Base-by-base conservation (phyloP, 208 protist genomes). In the Leptomonas pyrrhocoris region DNA sequence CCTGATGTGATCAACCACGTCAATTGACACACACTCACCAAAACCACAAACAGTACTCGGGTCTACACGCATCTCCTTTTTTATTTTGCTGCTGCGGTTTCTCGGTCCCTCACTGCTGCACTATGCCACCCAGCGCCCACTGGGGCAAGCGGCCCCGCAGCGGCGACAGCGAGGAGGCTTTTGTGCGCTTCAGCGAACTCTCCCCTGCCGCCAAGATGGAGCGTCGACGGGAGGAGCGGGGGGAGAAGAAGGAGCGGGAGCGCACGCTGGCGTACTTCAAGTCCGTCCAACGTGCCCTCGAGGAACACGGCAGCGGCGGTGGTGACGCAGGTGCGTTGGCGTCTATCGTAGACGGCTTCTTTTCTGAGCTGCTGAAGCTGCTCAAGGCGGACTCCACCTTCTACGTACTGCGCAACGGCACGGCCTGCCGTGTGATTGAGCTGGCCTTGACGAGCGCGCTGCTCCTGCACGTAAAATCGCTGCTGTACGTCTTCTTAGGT, bases 351-450 rank as follows among this genome's bases (percentile, higher is more conserved):
- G 92, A 97, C 57, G 88, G 92, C 46, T 94, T 97, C 71, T 95
- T 97, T 76, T 83, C 85, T 2, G 89, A 97, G 65, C 78, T 97
- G 34, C 77, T 95, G 48, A 95, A 92, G 77, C 74, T 93, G 56
- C 82, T 97, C 4, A 77, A 80, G 31, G 84, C 79, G 0, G 92
- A 97, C 73, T 45, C 84, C 27, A 77, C 80, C 0, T 82, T 95
- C 12, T 73, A 92, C 70, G 79, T 97, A 2, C 69, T 97, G 31
- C 77, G 92, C 16, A 97, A 95, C 59, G 87, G 79, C 43, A 76
- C 78, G 36, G 84, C 93, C 1, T 97, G 92, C 69, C 86, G 86
- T 30, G 81, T 84, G n/a, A 94, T 97, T 75, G 92, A 97, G 76
- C 57, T 79, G 34, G 92, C 89, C 0, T 74, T 97, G 43, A 65